Base-by-base conservation (phyloP, 1,284 basidiomycete genomes). In the Kwoniella shivajii region DNA sequence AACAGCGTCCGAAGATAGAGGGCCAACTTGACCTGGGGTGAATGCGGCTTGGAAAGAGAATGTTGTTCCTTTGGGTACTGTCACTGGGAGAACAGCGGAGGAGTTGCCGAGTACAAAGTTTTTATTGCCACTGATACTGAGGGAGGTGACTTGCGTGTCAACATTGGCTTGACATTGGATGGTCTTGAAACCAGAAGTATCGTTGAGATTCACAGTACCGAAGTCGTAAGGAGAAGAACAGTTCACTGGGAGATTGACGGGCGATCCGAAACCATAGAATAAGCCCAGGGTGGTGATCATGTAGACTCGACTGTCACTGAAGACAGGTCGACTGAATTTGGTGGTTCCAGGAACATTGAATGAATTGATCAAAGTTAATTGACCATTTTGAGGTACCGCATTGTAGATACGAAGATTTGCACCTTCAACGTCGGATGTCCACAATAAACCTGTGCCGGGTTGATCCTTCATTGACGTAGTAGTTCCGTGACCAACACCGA, bases 31-130 rank as follows among this genome's bases (percentile, higher is more conserved):
- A 6, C 20, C 34, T 14, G 56, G 56, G 10, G 37, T 44, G 50
- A 58, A 58, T 16, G 56, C 56, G 2, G 56, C 56, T 39, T 58
- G 56, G 56, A 58, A 58, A 6, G 51, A 41, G 56, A 54, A 58
- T n/a, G 38, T 48, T 33, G 38, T 34, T 10, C 56, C 56, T 1
- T 18, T 36, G 4, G 51, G 18, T 10, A 58, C 24, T 10, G 43
- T 54, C 4, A 49, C 38, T 10, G 56, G 56, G n/a, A 49, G 37
- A n/a, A n/a, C n/a, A 20, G 56, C 54, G 18, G 42, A 36, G 29
- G 16, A 20, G 26, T 58, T 58, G 37, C 45, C 56, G 27, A 58
- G 24, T 7, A 58, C 34, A 29, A 58, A 58, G 56, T 58, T 58
- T 31, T 58, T 58, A 51, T 58, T 58, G 9, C 56, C 56, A 33